These are phyloP conservation scores for Sparassis latifolia DNA, from an alignment of 1,284 basidiomycete species.

Conservation along the genomic window DNA sequence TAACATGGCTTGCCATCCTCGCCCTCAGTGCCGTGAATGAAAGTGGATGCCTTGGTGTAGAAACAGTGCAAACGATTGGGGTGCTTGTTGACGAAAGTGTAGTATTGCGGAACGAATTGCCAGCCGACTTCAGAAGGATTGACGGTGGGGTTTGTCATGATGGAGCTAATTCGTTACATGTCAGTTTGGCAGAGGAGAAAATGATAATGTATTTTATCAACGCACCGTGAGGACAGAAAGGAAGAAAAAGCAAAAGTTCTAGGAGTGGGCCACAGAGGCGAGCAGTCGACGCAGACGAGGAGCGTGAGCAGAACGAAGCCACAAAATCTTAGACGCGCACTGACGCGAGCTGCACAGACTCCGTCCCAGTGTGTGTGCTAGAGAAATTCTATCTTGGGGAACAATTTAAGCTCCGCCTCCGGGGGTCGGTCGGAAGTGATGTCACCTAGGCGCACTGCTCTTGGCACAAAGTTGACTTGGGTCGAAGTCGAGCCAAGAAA, in stretches of 20 bases:
- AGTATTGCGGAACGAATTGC: slow-evolving; percentile 97
- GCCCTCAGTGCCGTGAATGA: slow-evolving; percentile 93
- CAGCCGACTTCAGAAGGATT: slow-evolving; percentile 88
- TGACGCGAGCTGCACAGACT: slow-evolving; percentile 10
- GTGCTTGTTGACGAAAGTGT: slow-evolving; percentile 97
- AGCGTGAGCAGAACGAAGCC: slow-evolving; percentile 1
- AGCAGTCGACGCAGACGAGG: slow-evolving; percentile 4
- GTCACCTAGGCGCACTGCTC: neutral
- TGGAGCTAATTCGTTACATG: slow-evolving; percentile 4
- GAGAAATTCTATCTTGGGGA: no score
- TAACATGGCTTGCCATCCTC: slow-evolving; percentile 85
- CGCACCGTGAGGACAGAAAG: slow-evolving; percentile 13
- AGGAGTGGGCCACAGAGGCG: slow-evolving; percentile 14
- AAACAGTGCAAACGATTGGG: slow-evolving; percentile 97
- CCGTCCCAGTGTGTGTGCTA: slow-evolving; percentile 4
- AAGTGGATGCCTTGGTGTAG: slow-evolving; percentile 97
- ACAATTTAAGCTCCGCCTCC: neutral
- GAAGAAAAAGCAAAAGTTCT: slow-evolving; percentile 6
- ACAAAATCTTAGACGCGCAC: slow-evolving; percentile 16
- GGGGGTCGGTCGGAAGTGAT: neutral
- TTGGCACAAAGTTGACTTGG: neutral
- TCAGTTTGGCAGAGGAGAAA: neutral
- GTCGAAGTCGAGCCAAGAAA: neutral
- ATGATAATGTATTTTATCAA: neutral
- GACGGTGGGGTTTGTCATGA: slow-evolving; percentile 44